Evolutionary conservation across 176 grass and related monocot genomes (phyloP).

Genomic region (Avena insularis): DNA sequence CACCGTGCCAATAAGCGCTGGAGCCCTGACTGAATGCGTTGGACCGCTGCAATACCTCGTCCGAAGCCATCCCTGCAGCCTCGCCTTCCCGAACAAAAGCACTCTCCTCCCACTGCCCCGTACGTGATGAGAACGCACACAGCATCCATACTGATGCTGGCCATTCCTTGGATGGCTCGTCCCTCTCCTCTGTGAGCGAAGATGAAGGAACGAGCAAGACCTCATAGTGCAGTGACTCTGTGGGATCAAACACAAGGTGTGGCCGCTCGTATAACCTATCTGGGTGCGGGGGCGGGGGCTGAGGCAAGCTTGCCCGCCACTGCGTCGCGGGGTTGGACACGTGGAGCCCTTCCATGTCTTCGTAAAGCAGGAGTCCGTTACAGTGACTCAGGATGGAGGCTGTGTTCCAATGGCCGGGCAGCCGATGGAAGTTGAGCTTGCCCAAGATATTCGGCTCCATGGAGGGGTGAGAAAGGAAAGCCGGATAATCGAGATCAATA

Average conservation of each 20-base stretch:
- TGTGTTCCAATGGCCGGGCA: background rate
- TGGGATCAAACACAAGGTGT: conserved; percentile 12
- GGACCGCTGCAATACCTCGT: background rate
- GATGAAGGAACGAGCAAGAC: background rate
- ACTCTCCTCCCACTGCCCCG: conserved; percentile 12
- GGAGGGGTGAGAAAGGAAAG: conserved; percentile 2
- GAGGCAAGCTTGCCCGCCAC: background rate
- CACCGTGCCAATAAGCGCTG: conserved; percentile 7
- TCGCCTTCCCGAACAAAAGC: background rate
- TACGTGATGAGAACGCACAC: background rate
- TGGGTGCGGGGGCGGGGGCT: background rate
- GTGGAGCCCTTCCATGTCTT: background rate
- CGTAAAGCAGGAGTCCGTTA: background rate
- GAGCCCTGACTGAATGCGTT: background rate
- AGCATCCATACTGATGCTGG: background rate
- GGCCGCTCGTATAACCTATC: background rate
- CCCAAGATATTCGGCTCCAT: background rate
- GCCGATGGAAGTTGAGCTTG: conserved; percentile 2
- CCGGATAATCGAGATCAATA: background rate
- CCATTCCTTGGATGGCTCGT: background rate
- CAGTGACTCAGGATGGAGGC: background rate
- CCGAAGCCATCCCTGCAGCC: background rate
- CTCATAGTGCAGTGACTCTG: conserved; percentile 4
- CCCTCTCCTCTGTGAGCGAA: background rate
- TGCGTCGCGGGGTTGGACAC: conserved; percentile 12